Base-by-base conservation (phyloP, 208 protist species). In the Leishmania braziliensis region DNA sequence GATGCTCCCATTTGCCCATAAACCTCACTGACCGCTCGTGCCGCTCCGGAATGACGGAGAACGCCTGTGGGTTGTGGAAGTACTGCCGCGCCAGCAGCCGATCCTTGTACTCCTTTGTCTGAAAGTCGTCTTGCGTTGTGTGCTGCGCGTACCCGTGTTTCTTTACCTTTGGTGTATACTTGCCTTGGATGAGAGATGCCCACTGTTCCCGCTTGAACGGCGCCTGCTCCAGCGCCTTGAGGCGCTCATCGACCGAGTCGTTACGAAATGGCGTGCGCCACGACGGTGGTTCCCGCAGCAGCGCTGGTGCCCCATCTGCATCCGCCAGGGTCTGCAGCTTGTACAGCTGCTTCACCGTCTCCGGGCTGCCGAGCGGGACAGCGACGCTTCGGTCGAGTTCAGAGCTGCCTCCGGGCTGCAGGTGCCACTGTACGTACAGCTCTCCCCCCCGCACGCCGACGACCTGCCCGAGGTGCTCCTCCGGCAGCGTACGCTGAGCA, bases 191-290 rank as follows among this genome's bases (percentile, higher is more conserved):
- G 46, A 96, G 90, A 54, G 93, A 94, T 16, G 90, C 92, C 88
- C 93, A 95, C 73, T 88, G 86, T 81, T 98, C 92, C 9, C 93
- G 85, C 53, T 83, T 79, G 78, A 96, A 97, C 23, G 95, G 95
- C 20, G 91, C 91, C 76, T 90, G 78, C 72, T 91, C 77, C 51
- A 95, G 74, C 84, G 93, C 91, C 77, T 92, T 74, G 39, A 98
- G 87, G 1, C 89, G 79, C 83, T 97, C 92, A 56, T 98, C 95
- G 5, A 89, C 84, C 74, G 94, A 95, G 73, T 97, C 92, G 82
- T 98, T 98, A 16, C 95, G 92, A 83, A 98, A 98, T 14, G 95
- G 95, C 72, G 93, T 97, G 51, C 86, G 90, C 94, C 95, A 98
- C 75, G 94, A 96, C 63, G 92, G 89, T 51, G 95, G 94, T 72